Percentiles rank a stretch among this genome's conserved stretches.
These are phyloP conservation scores for Pythium sp. DNA, from an alignment of 352 stramenopile genomes.

Conservation along the genomic window DNA sequence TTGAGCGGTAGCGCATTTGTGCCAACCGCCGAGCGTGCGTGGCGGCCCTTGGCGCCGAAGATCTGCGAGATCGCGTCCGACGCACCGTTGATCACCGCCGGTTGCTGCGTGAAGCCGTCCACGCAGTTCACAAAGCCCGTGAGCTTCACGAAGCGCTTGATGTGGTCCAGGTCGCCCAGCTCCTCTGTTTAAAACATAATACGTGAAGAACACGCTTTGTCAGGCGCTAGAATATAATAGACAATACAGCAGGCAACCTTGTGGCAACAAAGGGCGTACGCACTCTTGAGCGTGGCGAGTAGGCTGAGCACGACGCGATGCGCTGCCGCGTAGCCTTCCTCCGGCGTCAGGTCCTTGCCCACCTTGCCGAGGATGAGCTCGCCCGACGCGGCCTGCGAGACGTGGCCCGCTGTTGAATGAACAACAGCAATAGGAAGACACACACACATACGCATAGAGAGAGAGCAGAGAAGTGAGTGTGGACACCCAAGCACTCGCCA, in stretches of 20 bases:
- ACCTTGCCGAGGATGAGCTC: conserved; percentile 80
- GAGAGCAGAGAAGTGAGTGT: background rate
- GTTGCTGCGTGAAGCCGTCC: conserved; percentile 82
- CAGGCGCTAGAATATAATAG: background rate
- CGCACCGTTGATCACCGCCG: conserved; percentile 90
- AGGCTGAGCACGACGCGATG: conserved; percentile 80
- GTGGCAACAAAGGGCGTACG: conserved; percentile 1
- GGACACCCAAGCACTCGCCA: background rate
- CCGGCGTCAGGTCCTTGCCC: conserved; percentile 67
- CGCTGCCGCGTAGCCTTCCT: conserved; percentile 86
- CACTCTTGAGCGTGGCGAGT: conserved; percentile 81
- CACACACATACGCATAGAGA: background rate
- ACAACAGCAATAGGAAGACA: background rate
- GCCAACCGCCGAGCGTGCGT: conserved; percentile 90
- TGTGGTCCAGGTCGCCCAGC: conserved; percentile 79
- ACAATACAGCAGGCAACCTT: background rate
- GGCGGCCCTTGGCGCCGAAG: conserved; percentile 66
- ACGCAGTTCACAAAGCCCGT: conserved; percentile 92
- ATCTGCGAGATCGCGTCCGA: conserved; percentile 85
- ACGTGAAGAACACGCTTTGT: background rate
- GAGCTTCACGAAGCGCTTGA: conserved; percentile 92
- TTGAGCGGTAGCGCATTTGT: conserved; percentile 92
- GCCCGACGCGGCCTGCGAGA: conserved; percentile 42
- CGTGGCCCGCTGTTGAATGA: conserved; percentile 48
- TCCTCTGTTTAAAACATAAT: conserved; percentile 28